phyloP scores from a whole-genome alignment of 345 rosid species.

The Ceriops tagal region DNA sequence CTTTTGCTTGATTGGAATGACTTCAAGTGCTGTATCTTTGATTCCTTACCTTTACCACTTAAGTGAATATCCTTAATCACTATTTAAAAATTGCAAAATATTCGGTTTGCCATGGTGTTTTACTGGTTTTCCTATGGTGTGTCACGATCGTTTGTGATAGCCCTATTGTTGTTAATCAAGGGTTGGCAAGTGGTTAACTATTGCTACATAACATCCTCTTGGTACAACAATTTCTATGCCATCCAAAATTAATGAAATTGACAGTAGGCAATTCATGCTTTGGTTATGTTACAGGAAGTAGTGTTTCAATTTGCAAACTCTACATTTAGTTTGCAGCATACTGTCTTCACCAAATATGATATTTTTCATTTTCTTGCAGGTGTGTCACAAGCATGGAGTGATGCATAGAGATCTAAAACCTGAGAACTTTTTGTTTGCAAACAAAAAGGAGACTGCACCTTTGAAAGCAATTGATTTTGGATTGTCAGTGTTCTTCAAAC shows the following conservation, averaged over 20 bases:
- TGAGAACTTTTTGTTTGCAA: slow-evolving; percentile 33
- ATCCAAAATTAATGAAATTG: not conserved
- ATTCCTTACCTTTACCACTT: not conserved
- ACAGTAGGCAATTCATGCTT: not conserved
- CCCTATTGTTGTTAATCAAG: not conserved
- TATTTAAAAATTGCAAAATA: not conserved
- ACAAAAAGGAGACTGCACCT: slow-evolving; percentile 32
- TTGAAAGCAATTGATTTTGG: slow-evolving; percentile 38
- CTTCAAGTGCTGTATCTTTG: not conserved
- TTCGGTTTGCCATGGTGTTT: not conserved
- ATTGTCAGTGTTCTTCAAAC: slow-evolving; percentile 31
- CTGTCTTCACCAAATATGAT: not conserved
- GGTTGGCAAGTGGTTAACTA: not conserved
- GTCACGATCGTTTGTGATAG: not conserved
- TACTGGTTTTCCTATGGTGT: not conserved
- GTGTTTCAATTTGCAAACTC: not conserved
- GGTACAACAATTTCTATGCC: not conserved
- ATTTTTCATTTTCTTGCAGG: slow-evolving; percentile 13
- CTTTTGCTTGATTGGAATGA: not conserved
- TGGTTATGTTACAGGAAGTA: no score
- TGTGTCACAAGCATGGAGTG: slow-evolving; percentile 32
- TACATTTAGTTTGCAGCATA: not conserved
- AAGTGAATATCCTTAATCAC: not conserved
- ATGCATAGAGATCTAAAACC: slow-evolving; percentile 37
- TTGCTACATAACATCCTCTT: not conserved